Base-by-base conservation (phyloP, 2,329 filamentous ascomycete genomes). In the Cordyceps javanica region DNA sequence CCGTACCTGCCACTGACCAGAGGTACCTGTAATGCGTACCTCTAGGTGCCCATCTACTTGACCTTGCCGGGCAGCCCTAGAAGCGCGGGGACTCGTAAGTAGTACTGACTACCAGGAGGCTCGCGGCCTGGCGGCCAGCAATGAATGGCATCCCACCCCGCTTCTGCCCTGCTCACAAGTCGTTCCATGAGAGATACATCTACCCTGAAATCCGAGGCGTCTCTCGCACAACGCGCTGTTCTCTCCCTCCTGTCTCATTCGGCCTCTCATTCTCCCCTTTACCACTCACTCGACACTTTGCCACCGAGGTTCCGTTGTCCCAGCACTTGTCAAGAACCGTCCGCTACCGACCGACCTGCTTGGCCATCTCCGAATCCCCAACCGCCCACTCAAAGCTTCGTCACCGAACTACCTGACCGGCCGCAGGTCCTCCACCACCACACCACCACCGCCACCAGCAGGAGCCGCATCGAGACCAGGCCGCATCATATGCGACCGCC, bases 401-500 rank as follows among this genome's bases (percentile, higher is more conserved):
- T 53, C 50, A 23, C 50, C 36, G 14, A 48, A 28, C n/a, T 16
- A 19, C 38, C 28, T 21, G 13, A 25, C n/a, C 19, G 14, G 41
- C 19, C 52, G 41, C 45, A 32, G 54, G 13, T 44, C 26, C 38
- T 42, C 23, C 19, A 19, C 39, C 39, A 21, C n/a, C 28, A 34
- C 19, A 19, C 21, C 41, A 26, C n/a, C 50, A 34, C 30, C 54
- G 26, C 25, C 45, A 39, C n/a, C 28, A 54, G 25, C 52, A 50
- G 49, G 50, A 59, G 59, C 57, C 61, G 61, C 61, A 59, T 65
- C 61, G 61, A 62, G 45, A 62, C 60, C 64, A 55, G 69, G 69
- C 66, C 68, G 69, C 70, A 71, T 71, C 61, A 57, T 55, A 64
- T 62, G 65, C 66, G 63, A 65, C 65, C 68, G 38, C 52, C 44